These are phyloP conservation scores for Gnaphalium uliginosum DNA, from an alignment of 129 eudicot genomes.

Conservation along the genomic window DNA sequence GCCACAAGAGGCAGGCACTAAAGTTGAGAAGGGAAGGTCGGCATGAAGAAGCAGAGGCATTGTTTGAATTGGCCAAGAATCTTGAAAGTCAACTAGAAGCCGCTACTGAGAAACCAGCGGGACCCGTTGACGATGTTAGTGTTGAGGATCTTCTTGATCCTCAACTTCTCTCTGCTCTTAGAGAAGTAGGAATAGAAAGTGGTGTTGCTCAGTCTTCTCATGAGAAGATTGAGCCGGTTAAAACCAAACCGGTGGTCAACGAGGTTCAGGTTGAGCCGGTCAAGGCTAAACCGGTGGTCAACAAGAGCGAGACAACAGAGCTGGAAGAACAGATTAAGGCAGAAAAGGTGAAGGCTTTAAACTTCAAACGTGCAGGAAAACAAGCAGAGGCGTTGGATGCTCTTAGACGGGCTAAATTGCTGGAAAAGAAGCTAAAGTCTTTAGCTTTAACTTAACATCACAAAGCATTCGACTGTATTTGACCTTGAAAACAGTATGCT, in stretches of 20 bases:
- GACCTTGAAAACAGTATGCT: conserved; percentile 4
- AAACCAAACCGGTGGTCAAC: conserved; percentile 26
- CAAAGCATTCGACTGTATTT: conserved; percentile 5
- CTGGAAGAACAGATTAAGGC: conserved; percentile 73
- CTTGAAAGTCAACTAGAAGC: conserved; percentile 80
- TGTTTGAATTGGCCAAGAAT: conserved; percentile 79
- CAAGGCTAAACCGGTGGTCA: conserved; percentile 8
- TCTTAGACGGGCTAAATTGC: conserved; percentile 69
- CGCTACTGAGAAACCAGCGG: conserved; percentile 39
- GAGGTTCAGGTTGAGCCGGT: conserved; percentile 34
- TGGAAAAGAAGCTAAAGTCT: conserved; percentile 55
- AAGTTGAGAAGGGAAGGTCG: conserved; percentile 92
- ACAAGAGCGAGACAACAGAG: conserved; percentile 42
- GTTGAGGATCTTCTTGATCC: conserved; percentile 56
- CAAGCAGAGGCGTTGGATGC: conserved; percentile 91
- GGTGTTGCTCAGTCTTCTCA: conserved; percentile 25
- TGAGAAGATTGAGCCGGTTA: conserved; percentile 37
- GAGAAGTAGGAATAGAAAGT: conserved; percentile 66
- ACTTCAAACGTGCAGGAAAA: conserved; percentile 80
- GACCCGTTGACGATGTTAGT: conserved; percentile 46
- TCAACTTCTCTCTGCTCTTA: conserved; percentile 51
- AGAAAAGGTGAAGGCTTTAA: conserved; percentile 79
- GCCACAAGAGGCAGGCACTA: conserved; percentile 88
- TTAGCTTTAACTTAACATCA: conserved; percentile 19
- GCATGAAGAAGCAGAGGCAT: conserved; percentile 86